Evolutionary conservation across 2,329 filamentous ascomycete species (phyloP), one percentile per base, ranked within the genome.

Genomic region (Huntiella moniliformis): DNA sequence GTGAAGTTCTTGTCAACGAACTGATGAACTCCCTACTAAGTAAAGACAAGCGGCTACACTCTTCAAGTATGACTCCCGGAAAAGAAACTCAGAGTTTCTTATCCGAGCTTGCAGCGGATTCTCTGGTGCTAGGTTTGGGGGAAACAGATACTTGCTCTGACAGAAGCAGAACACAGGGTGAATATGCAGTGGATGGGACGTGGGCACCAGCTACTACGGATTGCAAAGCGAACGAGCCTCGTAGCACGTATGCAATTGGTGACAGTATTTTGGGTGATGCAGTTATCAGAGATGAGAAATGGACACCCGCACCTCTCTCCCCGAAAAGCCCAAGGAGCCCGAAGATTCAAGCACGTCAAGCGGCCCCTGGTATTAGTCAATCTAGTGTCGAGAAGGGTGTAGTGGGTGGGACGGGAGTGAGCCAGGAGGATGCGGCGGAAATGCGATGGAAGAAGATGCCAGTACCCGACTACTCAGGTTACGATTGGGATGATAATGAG

Each of bases 401-500:
- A 34, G 28, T 34, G 34, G 40, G 13, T 34, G 40, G 31, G 3
- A 16, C 16, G 31, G 13, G 12, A 15, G 22, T 8, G 12, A 16
- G 28, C 4, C 5, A 6, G 13, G 11, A 13, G 33, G 28, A 34
- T 13, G 12, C 5, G 28, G 41, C 8, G 36, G 37, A 18, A 17
- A 28, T 36, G 4, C 35, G 34, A 12, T 49, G 47, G 47, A 42
- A 12, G 11, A 43, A 44, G 35, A 22, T 33, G 31, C 47, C 43
- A 4, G 18, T 31, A n/a, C 32, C 13, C 7, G 47, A 49, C 40
- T 49, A 49, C 28, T 43, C 15, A 5, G 44, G 47, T 4, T 35
- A 18, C 13, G 47, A 18, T 12, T 49, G 44, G 47, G 40, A 42
- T 32, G 34, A 42, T 32, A 40, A 49, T 7, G 47, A 45, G 7